These are phyloP conservation scores for Tricholoma saponaceum DNA, from an alignment of 768 basidiomycete species.

Conservation along the genomic window DNA sequence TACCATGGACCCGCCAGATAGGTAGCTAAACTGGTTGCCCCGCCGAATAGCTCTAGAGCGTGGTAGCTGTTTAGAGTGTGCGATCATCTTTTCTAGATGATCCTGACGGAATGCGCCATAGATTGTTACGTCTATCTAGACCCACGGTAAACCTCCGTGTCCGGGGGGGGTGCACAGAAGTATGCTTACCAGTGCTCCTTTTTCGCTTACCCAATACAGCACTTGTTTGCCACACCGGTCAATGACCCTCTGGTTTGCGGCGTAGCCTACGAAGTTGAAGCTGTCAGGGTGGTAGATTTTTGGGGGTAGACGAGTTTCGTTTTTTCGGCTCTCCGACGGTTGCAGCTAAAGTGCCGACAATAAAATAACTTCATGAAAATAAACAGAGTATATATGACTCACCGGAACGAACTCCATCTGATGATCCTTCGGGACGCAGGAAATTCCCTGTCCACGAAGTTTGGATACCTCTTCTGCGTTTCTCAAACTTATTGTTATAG, in stretches of 20 bases:
- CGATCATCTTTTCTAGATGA: neutral
- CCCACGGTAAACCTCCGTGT: neutral
- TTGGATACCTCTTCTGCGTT: too few species aligned
- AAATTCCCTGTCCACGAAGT: neutral
- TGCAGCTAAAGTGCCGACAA: too few species aligned
- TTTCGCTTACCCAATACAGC: neutral
- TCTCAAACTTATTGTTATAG: neutral
- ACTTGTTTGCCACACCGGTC: neutral
- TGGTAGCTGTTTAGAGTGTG: neutral
- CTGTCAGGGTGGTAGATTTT: neutral
- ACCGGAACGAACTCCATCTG: neutral
- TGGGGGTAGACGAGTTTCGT: neutral
- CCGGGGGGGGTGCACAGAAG: neutral
- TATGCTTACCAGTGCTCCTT: neutral
- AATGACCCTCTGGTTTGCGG: neutral
- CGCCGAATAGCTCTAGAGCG: neutral
- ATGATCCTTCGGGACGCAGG: neutral
- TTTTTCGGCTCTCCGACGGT: neutral
- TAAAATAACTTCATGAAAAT: neutral
- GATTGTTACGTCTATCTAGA: neutral
- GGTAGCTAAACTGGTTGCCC: neutral
- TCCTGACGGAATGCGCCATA: neutral
- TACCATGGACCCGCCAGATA: neutral
- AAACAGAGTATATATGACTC: neutral
- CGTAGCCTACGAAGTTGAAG: neutral